Evolutionary conservation across 2,329 filamentous ascomycete species (phyloP), one percentile per base, ranked within the genome.

Genomic region (Blastomyces parvus): DNA sequence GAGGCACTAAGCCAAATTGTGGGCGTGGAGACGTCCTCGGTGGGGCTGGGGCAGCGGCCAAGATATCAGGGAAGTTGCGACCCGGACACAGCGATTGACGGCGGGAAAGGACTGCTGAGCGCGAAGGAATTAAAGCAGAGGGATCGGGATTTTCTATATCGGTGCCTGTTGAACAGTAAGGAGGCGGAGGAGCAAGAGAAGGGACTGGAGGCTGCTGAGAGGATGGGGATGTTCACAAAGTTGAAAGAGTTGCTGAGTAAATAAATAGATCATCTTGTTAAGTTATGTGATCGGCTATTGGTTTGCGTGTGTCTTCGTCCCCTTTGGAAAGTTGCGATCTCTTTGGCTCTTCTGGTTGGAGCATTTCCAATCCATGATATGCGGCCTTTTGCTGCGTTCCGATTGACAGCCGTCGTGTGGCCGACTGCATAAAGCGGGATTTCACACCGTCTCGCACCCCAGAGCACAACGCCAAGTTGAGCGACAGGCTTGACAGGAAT

Each of bases 71-170:
- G 65, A 19, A 63, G 44, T 22, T 46, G 61, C 13, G 66, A 66
- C 46, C 58, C 57, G 17, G 66, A 67, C 44, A 66, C 65, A 9
- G 42, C n/a, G 9, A 53, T 61, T 38, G 65, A 67, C 46, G 65
- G 65, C 14, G 66, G 64, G 8, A 65, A 65, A 30, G 66, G 66
- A 9, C 46, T 67, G 22, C 53, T 67, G 63, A 57, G n/a, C 30
- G 59, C 61, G n/a, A 22, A 64, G n/a, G 64, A 66, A 53, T 60
- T 66, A 38, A 60, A 61, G 22, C 19, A 46, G 48, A 58, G 63
- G 46, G 66, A 67, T n/a, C 33, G 27, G n/a, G 52, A 59, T 5
- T 64, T 67, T 44, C 65, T 66, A 59, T 44, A 59, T 50, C 59
- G 40, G 53, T 66, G 64, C 46, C 63, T 66, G 64, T 22, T n/a